Percentiles rank a stretch among this genome's conserved stretches.
Evolutionary conservation across 257 asterid genomes (phyloP).

Genomic region (Verbena officinalis): DNA sequence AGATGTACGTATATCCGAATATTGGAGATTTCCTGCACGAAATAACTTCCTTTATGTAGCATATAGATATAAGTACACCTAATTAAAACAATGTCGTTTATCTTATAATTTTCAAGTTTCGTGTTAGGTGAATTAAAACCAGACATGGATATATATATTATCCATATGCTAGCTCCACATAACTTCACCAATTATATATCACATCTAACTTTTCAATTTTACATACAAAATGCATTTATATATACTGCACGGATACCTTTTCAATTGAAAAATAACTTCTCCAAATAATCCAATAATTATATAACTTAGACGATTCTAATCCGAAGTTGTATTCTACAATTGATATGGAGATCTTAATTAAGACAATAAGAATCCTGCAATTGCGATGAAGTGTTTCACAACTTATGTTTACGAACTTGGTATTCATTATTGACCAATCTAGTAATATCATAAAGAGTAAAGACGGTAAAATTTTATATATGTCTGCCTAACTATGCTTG

Average conservation of each 20-base stretch:
- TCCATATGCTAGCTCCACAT: background rate
- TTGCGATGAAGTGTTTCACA: too few relatives aligned
- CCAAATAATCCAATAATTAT: too few relatives aligned
- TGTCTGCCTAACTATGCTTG: constrained; percentile 11
- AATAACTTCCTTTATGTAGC: background rate
- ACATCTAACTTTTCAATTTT: background rate
- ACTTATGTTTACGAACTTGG: background rate
- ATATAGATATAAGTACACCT: background rate
- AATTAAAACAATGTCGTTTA: constrained; percentile 5
- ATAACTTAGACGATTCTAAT: too few relatives aligned
- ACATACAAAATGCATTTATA: background rate
- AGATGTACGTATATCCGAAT: background rate
- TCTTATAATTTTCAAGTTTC: constrained; percentile 5
- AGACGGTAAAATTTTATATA: background rate
- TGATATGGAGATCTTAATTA: too few relatives aligned
- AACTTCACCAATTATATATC: constrained; percentile 11
- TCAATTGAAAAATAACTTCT: too few relatives aligned
- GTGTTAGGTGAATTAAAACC: constrained; percentile 20
- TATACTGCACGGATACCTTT: too few relatives aligned
- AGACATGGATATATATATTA: background rate
- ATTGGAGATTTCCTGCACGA: constrained; percentile 22
- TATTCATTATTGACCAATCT: background rate
- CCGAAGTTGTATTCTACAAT: too few relatives aligned
- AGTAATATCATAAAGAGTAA: background rate
- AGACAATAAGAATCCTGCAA: too few relatives aligned